Conservation (phyloP, 176 grass and related monocot genomes). For the Oropetium thomaeum region DNA sequence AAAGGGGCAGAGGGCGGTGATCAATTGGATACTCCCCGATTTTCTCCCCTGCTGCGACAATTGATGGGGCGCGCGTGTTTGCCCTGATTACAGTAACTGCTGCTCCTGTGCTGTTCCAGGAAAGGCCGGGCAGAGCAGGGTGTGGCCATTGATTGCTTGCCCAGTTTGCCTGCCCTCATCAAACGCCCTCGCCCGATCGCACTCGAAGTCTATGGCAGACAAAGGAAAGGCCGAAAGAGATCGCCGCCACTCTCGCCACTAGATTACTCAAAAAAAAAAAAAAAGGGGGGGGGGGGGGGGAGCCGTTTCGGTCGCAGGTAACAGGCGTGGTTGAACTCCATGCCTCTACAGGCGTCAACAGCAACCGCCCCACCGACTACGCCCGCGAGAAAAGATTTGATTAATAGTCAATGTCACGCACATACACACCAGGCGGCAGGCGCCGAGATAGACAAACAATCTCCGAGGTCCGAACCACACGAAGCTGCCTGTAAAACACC, state of each 20-base stretch:
- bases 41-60: background rate
- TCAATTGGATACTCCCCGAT: background rate
- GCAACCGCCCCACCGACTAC: background rate
- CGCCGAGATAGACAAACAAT: background rate
- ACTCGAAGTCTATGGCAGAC: no score
- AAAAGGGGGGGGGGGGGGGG: no score
- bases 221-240: no score
- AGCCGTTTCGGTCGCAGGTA: no score
- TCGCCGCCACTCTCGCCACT: no score
- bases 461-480: background rate
- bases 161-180: background rate
- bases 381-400: background rate
- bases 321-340: no score
- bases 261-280: no score
- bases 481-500: background rate
- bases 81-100: background rate
- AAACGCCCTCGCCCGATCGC: background rate
- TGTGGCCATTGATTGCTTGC: no score
- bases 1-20: background rate
- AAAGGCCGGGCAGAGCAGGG: background rate
- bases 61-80: constrained; percentile 23
- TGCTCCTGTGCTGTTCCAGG: background rate
- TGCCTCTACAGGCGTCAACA: background rate
- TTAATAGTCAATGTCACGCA: background rate
- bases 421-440: background rate